Base-by-base conservation (phyloP, 352 stramenopile species). In the Saprolegnia parasitica region DNA sequence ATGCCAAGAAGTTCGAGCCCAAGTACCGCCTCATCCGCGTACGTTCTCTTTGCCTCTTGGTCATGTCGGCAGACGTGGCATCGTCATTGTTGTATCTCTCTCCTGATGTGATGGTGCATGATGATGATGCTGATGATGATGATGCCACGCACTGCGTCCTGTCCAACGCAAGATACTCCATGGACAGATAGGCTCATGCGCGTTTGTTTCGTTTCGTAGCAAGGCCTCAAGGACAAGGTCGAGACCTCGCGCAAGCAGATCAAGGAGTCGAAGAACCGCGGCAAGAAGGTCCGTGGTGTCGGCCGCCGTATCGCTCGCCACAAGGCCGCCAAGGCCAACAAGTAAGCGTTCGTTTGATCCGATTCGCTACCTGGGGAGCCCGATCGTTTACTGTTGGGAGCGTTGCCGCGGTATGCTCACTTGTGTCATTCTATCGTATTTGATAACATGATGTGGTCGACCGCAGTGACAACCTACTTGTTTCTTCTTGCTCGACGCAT, bases 181-280 rank as follows among this genome's bases (percentile, higher is more conserved):
- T 40, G 26, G 11, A 67, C 9, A 49, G 47, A 26, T 18, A 67
- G 20, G 20, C 16, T 58, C 24, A n/a, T 35, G 29, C 29, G 39
- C 39, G 35, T 67, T 65, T 72, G 16, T 40, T 40, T 72, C 2
- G 65, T n/a, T 70, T 11, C 55, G 42, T 68, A 75, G 72, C 86
- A 95, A 77, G 87, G 87, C 71, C 81, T 95, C 65, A 76, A 84
- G 46, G 88, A 98, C 67, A 98, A 98, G 88, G 96, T 98, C 72
- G 96, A 99, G 81, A 96, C 84, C 71, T 98, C 93, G 68, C 89
- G 97, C 74, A 99, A 99, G 90, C 96, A 98, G 78, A 99, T 99
- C 84, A 99, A 99, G 93, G 97, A 99, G 81, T 88, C 92, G 73
- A 99, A 99, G 95, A 99, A 99, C 87, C 96, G 97, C 71, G 91